These are phyloP conservation scores for Amanita muscaria DNA, from an alignment of 768 basidiomycete genomes.

Conservation along the genomic window DNA sequence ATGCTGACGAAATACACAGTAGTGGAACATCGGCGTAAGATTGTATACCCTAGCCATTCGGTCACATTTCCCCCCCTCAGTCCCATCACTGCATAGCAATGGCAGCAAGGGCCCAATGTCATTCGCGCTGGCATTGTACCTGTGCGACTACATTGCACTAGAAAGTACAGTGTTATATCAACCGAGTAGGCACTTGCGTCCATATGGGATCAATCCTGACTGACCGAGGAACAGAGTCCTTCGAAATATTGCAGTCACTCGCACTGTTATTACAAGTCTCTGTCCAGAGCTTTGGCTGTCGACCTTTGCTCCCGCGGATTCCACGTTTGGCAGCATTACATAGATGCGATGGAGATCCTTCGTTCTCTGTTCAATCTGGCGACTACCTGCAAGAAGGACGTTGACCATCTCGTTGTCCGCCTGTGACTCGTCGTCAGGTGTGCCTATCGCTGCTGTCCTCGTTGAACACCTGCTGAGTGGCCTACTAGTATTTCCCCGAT, in stretches of 20 bases:
- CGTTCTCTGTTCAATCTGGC: constrained; percentile 78
- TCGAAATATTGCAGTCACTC: constrained; percentile 80
- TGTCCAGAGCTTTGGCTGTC: constrained; percentile 65
- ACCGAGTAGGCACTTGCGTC: constrained; percentile 40
- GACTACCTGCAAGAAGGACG: constrained; percentile 62
- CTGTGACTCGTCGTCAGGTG: too few relatives aligned
- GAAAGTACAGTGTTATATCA: constrained; percentile 74
- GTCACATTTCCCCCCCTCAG: too few relatives aligned
- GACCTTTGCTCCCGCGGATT: constrained; percentile 91
- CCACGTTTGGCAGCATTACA: constrained; percentile 88
- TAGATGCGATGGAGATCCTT: constrained; percentile 83
- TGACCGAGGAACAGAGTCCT: constrained; percentile 44
- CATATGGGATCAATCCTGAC: neutral
- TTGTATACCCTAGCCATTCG: too few relatives aligned
- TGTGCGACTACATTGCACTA: constrained; percentile 77
- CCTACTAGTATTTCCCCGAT: too few relatives aligned
- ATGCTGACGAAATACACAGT: too few relatives aligned
- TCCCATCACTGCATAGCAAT: constrained; percentile 53
- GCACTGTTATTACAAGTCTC: constrained; percentile 65
- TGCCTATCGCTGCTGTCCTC: too few relatives aligned
- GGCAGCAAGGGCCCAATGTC: constrained; percentile 47
- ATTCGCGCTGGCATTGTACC: constrained; percentile 64
- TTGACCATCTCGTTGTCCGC: too few relatives aligned
- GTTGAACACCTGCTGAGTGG: too few relatives aligned
- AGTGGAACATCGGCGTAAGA: too few relatives aligned